Conservation (phyloP, 176 grass and related monocot genomes). For the Puya raimondii region DNA sequence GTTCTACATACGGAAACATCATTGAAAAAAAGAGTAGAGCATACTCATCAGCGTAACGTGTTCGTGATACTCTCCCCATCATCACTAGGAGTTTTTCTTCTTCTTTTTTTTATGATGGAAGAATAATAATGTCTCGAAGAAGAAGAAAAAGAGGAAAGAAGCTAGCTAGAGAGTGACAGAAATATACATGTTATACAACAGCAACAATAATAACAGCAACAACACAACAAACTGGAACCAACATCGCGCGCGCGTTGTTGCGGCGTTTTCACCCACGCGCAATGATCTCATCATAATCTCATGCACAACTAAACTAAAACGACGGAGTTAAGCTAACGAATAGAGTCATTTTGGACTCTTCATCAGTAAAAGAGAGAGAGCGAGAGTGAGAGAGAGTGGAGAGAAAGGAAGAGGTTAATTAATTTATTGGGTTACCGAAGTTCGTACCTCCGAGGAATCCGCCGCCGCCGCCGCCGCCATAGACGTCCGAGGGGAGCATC, state of each 20-base stretch:
- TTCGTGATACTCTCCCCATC: background rate
- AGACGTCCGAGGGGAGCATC: slow-evolving; percentile 30
- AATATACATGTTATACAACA: background rate
- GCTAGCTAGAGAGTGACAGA: background rate
- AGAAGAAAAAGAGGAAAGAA: background rate
- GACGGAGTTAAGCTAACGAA: background rate
- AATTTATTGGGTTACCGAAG: slow-evolving; percentile 55
- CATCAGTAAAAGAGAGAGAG: background rate
- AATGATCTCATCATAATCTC: background rate
- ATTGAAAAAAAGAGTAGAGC: background rate
- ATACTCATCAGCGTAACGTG: background rate
- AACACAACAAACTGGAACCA: background rate
- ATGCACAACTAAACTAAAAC: background rate
- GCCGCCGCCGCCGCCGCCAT: slow-evolving; percentile 28
- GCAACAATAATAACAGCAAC: background rate
- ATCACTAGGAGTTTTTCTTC: too few relatives aligned
- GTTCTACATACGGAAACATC: background rate
- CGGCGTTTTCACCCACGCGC: background rate
- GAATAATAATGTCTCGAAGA: too few relatives aligned
- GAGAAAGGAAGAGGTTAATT: background rate
- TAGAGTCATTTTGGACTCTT: background rate
- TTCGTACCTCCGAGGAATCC: slow-evolving; percentile 52
- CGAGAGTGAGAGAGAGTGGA: too few relatives aligned
- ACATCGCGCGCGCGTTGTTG: background rate
- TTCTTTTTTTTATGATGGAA: too few relatives aligned